Percentiles rank a stretch among this genome's conserved stretches.
Conservation (phyloP, 495 filamentous ascomycete species). For the Penicillium coffeae region DNA sequence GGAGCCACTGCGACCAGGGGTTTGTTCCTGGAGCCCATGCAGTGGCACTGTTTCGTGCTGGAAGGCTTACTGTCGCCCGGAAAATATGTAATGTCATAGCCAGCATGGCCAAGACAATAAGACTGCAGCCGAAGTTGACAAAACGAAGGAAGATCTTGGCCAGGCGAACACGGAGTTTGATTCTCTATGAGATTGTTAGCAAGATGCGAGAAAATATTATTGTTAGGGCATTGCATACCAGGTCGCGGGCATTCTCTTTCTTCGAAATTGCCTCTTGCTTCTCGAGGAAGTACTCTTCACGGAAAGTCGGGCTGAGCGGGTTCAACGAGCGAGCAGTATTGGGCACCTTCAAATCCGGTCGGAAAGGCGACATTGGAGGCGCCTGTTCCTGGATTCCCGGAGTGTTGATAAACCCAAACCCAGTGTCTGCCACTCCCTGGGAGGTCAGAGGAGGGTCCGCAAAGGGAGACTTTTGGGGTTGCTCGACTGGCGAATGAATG, state of each 20-base stretch:
- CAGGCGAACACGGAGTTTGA: constrained; percentile 87
- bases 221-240: constrained; percentile 63
- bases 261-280: constrained; percentile 73
- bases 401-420: constrained; percentile 81
- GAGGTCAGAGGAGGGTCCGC: constrained; percentile 54
- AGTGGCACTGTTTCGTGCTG: constrained; percentile 72
- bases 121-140: constrained; percentile 92
- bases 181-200: constrained; percentile 55
- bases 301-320: constrained; percentile 83
- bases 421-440: constrained; percentile 70
- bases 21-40: constrained; percentile 77
- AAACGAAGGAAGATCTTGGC: constrained; percentile 91
- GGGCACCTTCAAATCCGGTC: constrained; percentile 81
- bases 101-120: constrained; percentile 89
- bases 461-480: constrained; percentile 58
- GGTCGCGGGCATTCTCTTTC: constrained; percentile 75
- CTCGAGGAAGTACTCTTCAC: constrained; percentile 78
- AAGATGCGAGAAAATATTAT: not conserved
- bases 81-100: constrained; percentile 84
- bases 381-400: constrained; percentile 34
- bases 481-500: constrained; percentile 78
- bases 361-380: constrained; percentile 72
- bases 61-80: constrained; percentile 69
- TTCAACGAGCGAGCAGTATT: constrained; percentile 65
- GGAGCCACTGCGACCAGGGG: constrained; percentile 83